These are phyloP conservation scores for Ophiosphaerella herpotricha DNA, from an alignment of 2,329 filamentous ascomycete species.

Conservation along the genomic window DNA sequence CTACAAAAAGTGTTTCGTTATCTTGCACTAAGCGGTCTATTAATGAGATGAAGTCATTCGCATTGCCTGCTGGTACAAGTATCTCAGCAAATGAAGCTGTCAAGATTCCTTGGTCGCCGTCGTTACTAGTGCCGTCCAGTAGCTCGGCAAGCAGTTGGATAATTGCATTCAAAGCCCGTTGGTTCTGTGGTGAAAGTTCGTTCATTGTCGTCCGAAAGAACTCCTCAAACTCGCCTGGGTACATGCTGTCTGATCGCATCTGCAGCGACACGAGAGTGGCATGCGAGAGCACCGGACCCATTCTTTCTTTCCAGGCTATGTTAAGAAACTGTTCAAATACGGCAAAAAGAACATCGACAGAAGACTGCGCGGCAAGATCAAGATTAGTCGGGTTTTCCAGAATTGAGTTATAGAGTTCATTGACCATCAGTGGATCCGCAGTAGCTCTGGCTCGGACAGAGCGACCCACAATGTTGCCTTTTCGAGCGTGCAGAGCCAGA, in stretches of 20 bases:
- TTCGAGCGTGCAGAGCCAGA: constrained; percentile 79
- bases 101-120: constrained; percentile 84
- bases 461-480: constrained; percentile 83
- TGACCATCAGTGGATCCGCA: constrained; percentile 79
- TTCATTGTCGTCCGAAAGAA: constrained; percentile 59
- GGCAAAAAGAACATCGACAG: constrained; percentile 83
- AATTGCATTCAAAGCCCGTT: constrained; percentile 78
- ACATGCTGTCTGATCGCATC: constrained; percentile 62
- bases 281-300: constrained; percentile 80
- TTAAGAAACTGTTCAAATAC: constrained; percentile 93
- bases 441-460: constrained; percentile 70
- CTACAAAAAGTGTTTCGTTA: constrained; percentile 84
- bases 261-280: constrained; percentile 77
- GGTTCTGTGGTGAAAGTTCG: constrained; percentile 62
- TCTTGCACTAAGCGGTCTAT: constrained; percentile 89
- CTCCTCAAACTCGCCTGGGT: constrained; percentile 71
- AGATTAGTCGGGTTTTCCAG: constrained; percentile 82
- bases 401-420: constrained; percentile 87
- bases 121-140: constrained; percentile 86
- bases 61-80: constrained; percentile 74
- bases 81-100: constrained; percentile 89
- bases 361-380: constrained; percentile 73
- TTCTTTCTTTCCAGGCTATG: constrained; percentile 84
- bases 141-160: constrained; percentile 86
- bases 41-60: constrained; percentile 84